Conservation (phyloP, 179 eudicot genomes). For the Heliamphora pulchella region DNA sequence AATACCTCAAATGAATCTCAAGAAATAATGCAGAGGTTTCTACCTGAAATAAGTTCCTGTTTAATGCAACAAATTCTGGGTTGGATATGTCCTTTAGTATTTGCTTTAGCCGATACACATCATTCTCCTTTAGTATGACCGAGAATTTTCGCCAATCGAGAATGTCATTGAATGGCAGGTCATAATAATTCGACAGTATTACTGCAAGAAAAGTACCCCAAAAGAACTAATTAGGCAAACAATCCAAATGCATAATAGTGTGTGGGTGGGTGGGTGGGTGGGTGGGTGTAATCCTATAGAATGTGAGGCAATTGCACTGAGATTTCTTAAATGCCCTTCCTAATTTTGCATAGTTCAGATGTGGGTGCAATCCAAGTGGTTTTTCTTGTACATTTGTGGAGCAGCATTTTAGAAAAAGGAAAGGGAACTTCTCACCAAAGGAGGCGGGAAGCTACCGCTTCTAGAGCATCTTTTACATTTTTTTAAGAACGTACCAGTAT, state of each 20-base stretch:
- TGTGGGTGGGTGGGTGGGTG: too few relatives aligned
- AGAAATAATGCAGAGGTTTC: slow-evolving; percentile 3
- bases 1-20: background rate
- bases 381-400: too few relatives aligned
- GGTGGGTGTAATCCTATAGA: too few relatives aligned
- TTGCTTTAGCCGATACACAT: slow-evolving; percentile 84
- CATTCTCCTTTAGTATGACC: slow-evolving; percentile 68
- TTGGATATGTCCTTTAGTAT: slow-evolving; percentile 65
- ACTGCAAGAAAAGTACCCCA: slow-evolving; percentile 40
- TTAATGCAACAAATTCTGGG: slow-evolving; percentile 58
- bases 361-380: too few relatives aligned
- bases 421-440: too few relatives aligned
- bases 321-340: background rate
- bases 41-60: slow-evolving; percentile 81
- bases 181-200: slow-evolving; percentile 82
- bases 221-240: slow-evolving; percentile 8
- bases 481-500: too few relatives aligned
- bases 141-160: slow-evolving; percentile 79
- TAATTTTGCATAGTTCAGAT: background rate
- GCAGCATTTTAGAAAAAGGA: too few relatives aligned
- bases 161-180: slow-evolving; percentile 84
- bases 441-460: too few relatives aligned
- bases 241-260: background rate
- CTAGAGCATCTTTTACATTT: too few relatives aligned
- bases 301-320: background rate